Base-by-base conservation (phyloP, 176 grass and related monocot species). In the Urochloa ruziziensis region DNA sequence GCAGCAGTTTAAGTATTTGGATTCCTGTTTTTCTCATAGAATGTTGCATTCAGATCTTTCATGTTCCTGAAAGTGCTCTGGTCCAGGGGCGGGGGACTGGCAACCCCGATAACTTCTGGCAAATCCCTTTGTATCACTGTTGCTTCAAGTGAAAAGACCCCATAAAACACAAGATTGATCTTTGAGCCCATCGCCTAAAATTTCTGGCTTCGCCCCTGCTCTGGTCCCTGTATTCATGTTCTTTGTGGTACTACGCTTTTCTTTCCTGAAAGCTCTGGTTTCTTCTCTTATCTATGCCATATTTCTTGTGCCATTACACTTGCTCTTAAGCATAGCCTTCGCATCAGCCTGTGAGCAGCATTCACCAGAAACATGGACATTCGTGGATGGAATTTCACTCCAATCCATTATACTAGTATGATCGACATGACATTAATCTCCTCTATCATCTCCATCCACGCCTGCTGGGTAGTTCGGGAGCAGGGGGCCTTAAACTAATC, bases 401-500 rank as follows among this genome's bases (percentile, higher is more conserved):
- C 32, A 15, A 36, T 10, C 24, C 49, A 87, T 36, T 75, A 69
- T 63, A 53, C n/a, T n/a, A n/a, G 33, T 53, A 52, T 24, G 71
- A 24, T 59, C 37, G 21, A 84, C 70, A 75, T 7, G 28, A n/a
- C 71, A 68, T 80, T 68, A 68, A 80, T 80, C 61, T 68, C 8
- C 7, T 18, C 3, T 68, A 48, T 56, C 78, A 67, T 53, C 29
- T 67, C 46, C 62, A 77, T 76, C 25, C 73, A 24, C 52, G 39
- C 53, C 16, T 82, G 80, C 67, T 83, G 36, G 64, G 79, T 43
- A 76, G 27, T 67, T 17, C 23, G 76, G 69, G 72, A 27, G 18
- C 65, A 80, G 14, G 35, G 47, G 14, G 27, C 15, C 33, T 73
- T 90, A 90, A 77, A 73, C 58, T 86, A 86, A 86, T 79, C 73